phyloP scores from a whole-genome alignment of 1,284 basidiomycete species.

The Peniophora sp. region DNA sequence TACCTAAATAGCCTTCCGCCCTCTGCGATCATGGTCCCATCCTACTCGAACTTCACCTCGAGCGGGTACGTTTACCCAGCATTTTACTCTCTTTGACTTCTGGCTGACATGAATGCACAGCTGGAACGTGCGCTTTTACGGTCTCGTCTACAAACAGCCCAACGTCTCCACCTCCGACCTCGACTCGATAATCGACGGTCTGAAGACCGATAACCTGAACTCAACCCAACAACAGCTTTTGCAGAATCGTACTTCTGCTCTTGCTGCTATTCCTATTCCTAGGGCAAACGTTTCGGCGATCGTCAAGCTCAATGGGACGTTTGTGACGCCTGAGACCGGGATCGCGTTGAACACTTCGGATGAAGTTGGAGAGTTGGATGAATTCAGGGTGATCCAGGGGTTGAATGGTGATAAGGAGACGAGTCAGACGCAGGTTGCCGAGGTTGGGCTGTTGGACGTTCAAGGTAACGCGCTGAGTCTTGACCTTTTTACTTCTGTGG shows the following conservation, averaged over 20 bases:
- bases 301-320: conserved; percentile 13
- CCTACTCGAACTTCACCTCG: conserved; percentile 16
- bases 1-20: conserved; percentile 5
- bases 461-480: conserved; percentile 3
- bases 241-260: conserved; percentile 17
- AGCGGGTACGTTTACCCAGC: conserved; percentile 12
- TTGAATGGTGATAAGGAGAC: conserved; percentile 9
- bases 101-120: conserved; percentile 2
- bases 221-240: conserved; percentile 14
- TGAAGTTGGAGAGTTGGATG: conserved; percentile 18
- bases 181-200: conserved; percentile 16
- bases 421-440: conserved; percentile 9
- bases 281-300: conserved; percentile 16
- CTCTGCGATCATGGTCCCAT: conserved; percentile 18
- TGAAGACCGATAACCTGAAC: conserved; percentile 16
- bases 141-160: conserved; percentile 14
- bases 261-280: conserved; percentile 17
- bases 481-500: no score
- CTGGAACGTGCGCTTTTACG: conserved; percentile 17
- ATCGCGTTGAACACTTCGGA: conserved; percentile 15
- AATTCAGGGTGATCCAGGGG: conserved; percentile 13
- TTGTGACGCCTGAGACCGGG: conserved; percentile 13
- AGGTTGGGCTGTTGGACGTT: conserved; percentile 16
- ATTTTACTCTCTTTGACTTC: not conserved
- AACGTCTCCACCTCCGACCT: conserved; percentile 17